Evolutionary conservation across 139 green algal species (phyloP).

Genomic region (Tetradesmus lagerheimii): DNA sequence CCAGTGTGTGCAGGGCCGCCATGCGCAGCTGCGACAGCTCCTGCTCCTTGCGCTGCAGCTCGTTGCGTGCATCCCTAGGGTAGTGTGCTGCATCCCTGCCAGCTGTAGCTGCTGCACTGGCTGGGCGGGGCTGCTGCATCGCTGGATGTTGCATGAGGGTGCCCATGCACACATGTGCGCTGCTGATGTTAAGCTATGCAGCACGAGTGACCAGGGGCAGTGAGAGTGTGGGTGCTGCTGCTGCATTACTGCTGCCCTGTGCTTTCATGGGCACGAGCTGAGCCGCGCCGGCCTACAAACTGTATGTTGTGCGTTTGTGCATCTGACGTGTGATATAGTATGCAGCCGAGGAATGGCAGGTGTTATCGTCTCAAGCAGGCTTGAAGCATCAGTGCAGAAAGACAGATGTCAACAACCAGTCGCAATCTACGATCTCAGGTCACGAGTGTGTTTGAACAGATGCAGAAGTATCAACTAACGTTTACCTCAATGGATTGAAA

Average conservation of each 20-base stretch:
- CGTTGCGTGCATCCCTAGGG: slow-evolving; percentile 17
- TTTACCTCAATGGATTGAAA: too few relatives aligned
- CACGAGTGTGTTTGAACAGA: neutral
- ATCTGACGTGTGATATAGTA: too few relatives aligned
- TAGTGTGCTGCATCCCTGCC: neutral
- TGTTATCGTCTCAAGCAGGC: neutral
- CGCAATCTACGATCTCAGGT: neutral
- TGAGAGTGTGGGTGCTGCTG: neutral
- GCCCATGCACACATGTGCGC: neutral
- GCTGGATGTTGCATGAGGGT: slow-evolving; percentile 15
- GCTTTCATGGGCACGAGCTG: neutral
- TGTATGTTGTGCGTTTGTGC: neutral
- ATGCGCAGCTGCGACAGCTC: slow-evolving; percentile 54
- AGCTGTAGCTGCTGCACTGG: slow-evolving; percentile 18
- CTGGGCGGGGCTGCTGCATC: slow-evolving; percentile 38
- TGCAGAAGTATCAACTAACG: neutral
- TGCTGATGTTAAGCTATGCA: neutral
- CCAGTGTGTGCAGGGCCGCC: slow-evolving; percentile 47
- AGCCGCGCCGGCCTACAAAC: neutral
- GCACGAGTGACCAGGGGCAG: neutral
- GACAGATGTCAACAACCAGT: slow-evolving; percentile 2
- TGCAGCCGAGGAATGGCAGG: neutral
- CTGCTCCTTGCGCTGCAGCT: slow-evolving; percentile 56
- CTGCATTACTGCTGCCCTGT: neutral
- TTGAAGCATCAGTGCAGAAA: neutral